Conservation (phyloP, 148 eudicot genomes). For the Selenicereus undatus region DNA sequence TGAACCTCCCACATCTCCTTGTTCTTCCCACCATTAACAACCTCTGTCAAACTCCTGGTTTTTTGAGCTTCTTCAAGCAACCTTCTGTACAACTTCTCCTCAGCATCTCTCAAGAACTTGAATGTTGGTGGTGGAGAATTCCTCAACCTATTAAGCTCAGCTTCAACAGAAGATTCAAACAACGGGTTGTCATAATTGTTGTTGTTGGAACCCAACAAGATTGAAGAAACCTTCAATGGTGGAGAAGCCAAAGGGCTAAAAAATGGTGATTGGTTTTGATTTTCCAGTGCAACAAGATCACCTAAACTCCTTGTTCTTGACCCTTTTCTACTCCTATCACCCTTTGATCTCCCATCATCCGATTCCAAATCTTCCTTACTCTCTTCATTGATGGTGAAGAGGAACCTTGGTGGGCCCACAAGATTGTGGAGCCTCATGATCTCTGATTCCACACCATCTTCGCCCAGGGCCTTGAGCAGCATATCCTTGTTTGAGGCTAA, state of each 20-base stretch:
- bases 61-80: conserved; percentile 66
- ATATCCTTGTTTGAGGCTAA: conserved; percentile 38
- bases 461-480: conserved; percentile 30
- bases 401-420: conserved; percentile 78
- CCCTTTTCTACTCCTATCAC: conserved; percentile 46
- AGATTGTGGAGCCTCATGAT: conserved; percentile 67
- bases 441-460: conserved; percentile 56
- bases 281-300: conserved; percentile 55
- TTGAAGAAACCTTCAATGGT: conserved; percentile 24
- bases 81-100: conserved; percentile 70
- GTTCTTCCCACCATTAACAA: conserved; percentile 30
- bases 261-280: conserved; percentile 46
- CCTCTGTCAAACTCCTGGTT: conserved; percentile 32
- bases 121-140: conserved; percentile 91
- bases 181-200: conserved; percentile 65
- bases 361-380: conserved; percentile 85
- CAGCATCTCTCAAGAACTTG: conserved; percentile 92
- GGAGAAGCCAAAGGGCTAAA: conserved; percentile 62
- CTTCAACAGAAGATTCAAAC: conserved; percentile 66
- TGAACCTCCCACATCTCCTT: conserved; percentile 18
- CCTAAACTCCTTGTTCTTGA: conserved; percentile 70
- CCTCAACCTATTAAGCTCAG: conserved; percentile 46
- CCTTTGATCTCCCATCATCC: conserved; percentile 63
- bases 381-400: conserved; percentile 86
- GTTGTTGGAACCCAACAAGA: conserved; percentile 18